These are phyloP conservation scores for Aureobasidium pullulans DNA, from an alignment of 2,329 filamentous ascomycete species.

Conservation along the genomic window DNA sequence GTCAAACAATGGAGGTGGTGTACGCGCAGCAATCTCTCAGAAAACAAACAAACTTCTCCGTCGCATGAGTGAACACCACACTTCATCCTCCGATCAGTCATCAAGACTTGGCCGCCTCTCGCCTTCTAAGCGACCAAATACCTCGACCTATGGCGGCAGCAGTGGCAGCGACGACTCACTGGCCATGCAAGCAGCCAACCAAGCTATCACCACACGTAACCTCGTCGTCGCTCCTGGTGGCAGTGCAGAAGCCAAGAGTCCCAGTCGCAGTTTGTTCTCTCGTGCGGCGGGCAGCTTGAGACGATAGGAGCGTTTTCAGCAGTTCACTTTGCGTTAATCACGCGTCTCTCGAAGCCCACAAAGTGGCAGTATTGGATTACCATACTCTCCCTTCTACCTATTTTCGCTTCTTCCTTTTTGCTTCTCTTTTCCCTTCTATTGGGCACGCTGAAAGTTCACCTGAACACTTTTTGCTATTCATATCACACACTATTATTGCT, in stretches of 20 bases:
- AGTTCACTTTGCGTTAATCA: background rate
- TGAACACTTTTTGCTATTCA: background rate
- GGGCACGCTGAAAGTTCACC: too few species aligned
- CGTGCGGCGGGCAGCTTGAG: slow-evolving; percentile 3
- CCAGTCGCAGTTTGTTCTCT: background rate
- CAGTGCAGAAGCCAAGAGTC: background rate
- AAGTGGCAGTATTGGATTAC: background rate
- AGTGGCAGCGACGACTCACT: background rate
- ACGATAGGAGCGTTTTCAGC: background rate
- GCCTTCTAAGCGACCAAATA: background rate
- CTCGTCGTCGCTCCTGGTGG: background rate
- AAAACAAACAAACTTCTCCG: slow-evolving; percentile 26
- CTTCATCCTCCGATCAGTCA: background rate
- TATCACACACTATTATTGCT: background rate
- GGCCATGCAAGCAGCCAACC: slow-evolving; percentile 5
- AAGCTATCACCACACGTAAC: background rate
- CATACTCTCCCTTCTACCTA: too few species aligned
- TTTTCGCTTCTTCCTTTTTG: background rate
- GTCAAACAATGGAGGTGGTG: background rate
- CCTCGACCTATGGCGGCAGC: background rate
- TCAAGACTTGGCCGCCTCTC: background rate
- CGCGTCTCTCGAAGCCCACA: background rate
- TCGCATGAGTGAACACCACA: slow-evolving; percentile 22
- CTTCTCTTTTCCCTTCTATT: background rate
- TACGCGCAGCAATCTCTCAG: slow-evolving; percentile 17